Evolutionary conservation across 495 filamentous ascomycete species (phyloP), one percentile per base, ranked within the genome.

Genomic region (Penicillium tannophilum): DNA sequence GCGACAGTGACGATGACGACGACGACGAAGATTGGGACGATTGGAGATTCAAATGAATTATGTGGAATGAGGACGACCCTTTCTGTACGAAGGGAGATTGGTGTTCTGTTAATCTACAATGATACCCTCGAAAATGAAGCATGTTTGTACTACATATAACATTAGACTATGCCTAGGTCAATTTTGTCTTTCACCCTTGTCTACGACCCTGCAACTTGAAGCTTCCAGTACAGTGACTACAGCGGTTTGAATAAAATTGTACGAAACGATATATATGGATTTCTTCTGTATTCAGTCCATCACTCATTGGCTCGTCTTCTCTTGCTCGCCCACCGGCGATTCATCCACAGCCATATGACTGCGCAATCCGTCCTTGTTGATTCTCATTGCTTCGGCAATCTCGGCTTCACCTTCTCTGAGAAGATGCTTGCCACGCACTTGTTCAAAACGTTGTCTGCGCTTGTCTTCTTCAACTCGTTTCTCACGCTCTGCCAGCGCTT

Each of bases 401-500:
- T 96, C 90, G 43, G 81, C 79, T 71, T 94, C 90, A 52, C 89
- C 90, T 70, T 93, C 90, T 31, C 83, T 72, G 23, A 96, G 64
- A 41, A 86, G 79, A 39, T 84, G 85, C 67, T 84, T 90, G 41
- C 89, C 85, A 59, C 79, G 84, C 42, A 83, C 73, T 33, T 92
- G 70, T 39, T 88, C 86, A 56, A 85, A 83, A 66, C 82, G 79
- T 60, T 88, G 85, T 62, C 79, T 79, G 57, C 82, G 74, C 69
- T 91, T 93, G 63, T 93, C 88, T 67, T 90, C 89, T 28, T 86
- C 80, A 2, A 94, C 90, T 36, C 78, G 75, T 61, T 81, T 83
- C 69, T 93, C 87, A 24, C 92, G 79, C 59, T 93, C 89, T 48
- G 83, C 82, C 48, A 97, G 70, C 3, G 92, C 92, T 63, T 79